These are phyloP conservation scores for Pseudogymnoascus sp. DNA, from an alignment of 2,329 filamentous ascomycete species.

Conservation along the genomic window DNA sequence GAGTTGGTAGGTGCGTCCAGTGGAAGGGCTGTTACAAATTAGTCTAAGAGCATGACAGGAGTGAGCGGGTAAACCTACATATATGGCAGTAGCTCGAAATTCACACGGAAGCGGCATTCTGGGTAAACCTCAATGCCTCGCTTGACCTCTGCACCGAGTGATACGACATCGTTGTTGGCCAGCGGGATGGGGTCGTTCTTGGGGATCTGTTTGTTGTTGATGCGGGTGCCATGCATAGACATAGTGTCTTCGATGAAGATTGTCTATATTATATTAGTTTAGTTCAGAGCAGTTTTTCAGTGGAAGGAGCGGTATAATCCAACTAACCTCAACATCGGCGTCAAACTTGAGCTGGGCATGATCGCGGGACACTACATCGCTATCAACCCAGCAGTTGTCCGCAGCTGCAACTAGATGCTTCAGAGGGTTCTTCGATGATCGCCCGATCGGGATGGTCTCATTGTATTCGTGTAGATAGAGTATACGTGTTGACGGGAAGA, in stretches of 20 bases:
- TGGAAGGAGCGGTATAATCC: neutral
- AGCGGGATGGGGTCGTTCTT: constrained; percentile 23
- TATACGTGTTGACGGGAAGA: constrained; percentile 4
- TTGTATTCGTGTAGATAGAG: constrained; percentile 8
- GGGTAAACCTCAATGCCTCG: constrained; percentile 36
- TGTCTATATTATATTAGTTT: constrained; percentile 26
- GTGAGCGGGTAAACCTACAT: constrained; percentile 19
- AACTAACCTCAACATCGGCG: constrained; percentile 36
- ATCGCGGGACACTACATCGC: constrained; percentile 61
- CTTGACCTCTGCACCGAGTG: constrained; percentile 42
- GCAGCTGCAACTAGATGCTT: constrained; percentile 37
- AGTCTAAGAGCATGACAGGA: neutral
- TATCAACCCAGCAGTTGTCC: constrained; percentile 61
- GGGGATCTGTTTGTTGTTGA: constrained; percentile 41
- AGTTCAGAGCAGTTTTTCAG: neutral
- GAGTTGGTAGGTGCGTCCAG: neutral
- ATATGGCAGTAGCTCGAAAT: constrained; percentile 20
- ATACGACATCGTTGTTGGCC: constrained; percentile 32
- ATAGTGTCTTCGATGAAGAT: constrained; percentile 45
- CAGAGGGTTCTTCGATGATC: constrained; percentile 37
- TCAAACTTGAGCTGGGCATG: constrained; percentile 51
- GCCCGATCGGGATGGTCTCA: constrained; percentile 31
- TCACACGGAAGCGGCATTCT: constrained; percentile 24
- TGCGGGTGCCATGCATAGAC: constrained; percentile 54
- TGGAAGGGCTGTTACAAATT: neutral